Percentiles rank a stretch among this genome's conserved stretches.
These are phyloP conservation scores for Hyphopichia khmerensis DNA, from an alignment of 1,139 yeast genomes.

Conservation along the genomic window DNA sequence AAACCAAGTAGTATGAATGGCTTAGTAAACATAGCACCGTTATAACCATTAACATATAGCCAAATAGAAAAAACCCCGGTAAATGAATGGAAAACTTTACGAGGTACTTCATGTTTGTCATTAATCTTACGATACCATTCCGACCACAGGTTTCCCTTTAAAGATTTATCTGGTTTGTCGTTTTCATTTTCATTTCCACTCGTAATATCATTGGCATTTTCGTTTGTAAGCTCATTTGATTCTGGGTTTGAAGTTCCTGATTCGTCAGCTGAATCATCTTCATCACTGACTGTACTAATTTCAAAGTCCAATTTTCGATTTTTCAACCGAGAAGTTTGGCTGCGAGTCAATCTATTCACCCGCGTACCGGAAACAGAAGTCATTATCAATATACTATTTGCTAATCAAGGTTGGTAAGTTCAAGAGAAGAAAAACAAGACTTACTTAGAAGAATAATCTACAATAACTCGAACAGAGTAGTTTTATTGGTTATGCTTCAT, in stretches of 20 bases:
- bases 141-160: too few species aligned
- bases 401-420: too few species aligned
- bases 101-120: slow-evolving; percentile 16
- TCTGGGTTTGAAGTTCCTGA: neutral
- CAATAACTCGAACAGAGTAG: too few species aligned
- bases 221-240: too few species aligned
- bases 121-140: neutral
- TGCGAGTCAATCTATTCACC: neutral
- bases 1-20: slow-evolving; percentile 11
- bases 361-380: neutral
- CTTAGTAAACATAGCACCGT: slow-evolving; percentile 10
- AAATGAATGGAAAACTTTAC: slow-evolving; percentile 18
- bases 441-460: too few species aligned
- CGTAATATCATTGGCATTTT: too few species aligned
- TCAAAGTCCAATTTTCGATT: neutral
- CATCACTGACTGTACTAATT: neutral
- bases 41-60: slow-evolving; percentile 14
- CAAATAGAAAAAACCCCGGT: slow-evolving; percentile 16
- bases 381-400: neutral
- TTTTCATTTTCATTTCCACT: too few species aligned
- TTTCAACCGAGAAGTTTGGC: neutral
- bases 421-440: too few species aligned
- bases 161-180: too few species aligned
- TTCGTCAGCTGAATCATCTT: too few species aligned
- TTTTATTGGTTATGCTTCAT: too few species aligned